Conservation (phyloP, 1,139 yeast species). For the Martiniozyma asiatica region DNA sequence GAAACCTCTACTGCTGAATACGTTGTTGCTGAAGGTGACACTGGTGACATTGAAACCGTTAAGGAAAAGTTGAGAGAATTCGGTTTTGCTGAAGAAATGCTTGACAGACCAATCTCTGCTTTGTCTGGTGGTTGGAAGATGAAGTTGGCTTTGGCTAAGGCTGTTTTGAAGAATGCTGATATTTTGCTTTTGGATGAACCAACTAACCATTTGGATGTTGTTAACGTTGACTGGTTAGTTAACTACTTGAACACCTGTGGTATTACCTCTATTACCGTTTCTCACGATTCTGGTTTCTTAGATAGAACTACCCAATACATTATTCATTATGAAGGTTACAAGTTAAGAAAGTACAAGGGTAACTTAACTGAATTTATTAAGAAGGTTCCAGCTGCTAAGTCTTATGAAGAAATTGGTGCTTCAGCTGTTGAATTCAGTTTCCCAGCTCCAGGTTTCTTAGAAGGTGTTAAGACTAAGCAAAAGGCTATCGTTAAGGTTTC, state of each 20-base stretch:
- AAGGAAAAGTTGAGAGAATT: conserved; percentile 72
- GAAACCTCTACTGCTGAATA: conserved; percentile 88
- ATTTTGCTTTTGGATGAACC: conserved; percentile 98
- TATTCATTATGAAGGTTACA: conserved; percentile 99
- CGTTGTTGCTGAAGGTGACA: conserved; percentile 43
- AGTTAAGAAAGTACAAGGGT: conserved; percentile 99
- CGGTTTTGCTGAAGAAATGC: conserved; percentile 87
- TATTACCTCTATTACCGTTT: conserved; percentile 93
- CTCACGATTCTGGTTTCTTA: conserved; percentile 99
- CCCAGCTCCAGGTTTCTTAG: conserved; percentile 99
- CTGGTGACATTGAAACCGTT: conserved; percentile 62
- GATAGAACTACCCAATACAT: conserved; percentile 96
- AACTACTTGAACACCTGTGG: conserved; percentile 98
- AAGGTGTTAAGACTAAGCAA: conserved; percentile 99
- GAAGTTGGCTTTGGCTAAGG: conserved; percentile 99
- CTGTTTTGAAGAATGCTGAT: conserved; percentile 97
- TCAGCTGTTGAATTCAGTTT: conserved; percentile 89
- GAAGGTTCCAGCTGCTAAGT: conserved; percentile 97
- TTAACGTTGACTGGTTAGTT: conserved; percentile 98
- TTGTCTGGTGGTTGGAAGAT: conserved; percentile 99
- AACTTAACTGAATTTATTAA: conserved; percentile 96
- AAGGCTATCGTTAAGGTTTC: conserved; percentile 98
- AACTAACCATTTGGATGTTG: conserved; percentile 99
- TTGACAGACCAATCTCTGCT: conserved; percentile 83
- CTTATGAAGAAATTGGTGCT: conserved; percentile 97